A percentile compares a stretch with the other conserved stretches of the same genome.
Conservation (phyloP, 108 stramenopile species). For the Thalassiosira profunda region DNA sequence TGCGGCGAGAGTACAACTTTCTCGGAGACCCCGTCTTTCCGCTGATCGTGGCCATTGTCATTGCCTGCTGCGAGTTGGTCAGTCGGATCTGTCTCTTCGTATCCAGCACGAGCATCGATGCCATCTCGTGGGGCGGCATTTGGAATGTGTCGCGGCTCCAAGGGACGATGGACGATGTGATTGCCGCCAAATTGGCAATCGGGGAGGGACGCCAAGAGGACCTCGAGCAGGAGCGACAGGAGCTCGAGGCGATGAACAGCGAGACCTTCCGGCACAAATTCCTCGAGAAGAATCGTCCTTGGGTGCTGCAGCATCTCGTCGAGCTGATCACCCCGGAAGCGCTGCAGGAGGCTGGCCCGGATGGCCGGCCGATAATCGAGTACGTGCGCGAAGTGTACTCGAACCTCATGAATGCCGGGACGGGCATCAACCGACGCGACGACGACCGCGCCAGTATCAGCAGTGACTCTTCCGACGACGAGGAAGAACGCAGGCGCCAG, state of each 20-base stretch:
- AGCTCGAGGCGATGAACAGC: constrained; percentile 83
- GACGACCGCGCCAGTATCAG: constrained; percentile 67
- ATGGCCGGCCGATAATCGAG: constrained; percentile 72
- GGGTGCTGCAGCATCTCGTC: constrained; percentile 87
- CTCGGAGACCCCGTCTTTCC: constrained; percentile 79
- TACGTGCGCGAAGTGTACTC: constrained; percentile 82
- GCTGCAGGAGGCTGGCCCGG: constrained; percentile 54
- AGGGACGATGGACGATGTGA: constrained; percentile 88
- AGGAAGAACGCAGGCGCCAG: constrained; percentile 53
- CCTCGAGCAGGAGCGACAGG: constrained; percentile 85
- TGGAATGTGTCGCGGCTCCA: constrained; percentile 77
- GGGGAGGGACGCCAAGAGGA: constrained; percentile 89
- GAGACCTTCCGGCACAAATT: constrained; percentile 88
- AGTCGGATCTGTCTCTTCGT: constrained; percentile 42
- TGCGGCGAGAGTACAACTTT: constrained; percentile 72
- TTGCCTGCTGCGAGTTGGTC: constrained; percentile 59
- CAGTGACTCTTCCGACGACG: constrained; percentile 72
- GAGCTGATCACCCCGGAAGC: constrained; percentile 84
- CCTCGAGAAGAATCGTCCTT: constrained; percentile 90
- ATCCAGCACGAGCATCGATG: constrained; percentile 46
- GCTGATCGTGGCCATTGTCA: constrained; percentile 61
- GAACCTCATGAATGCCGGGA: constrained; percentile 80
- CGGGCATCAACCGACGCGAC: constrained; percentile 56
- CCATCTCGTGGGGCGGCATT: constrained; percentile 75
- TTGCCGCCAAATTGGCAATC: constrained; percentile 90